Conservation (phyloP, 2,329 filamentous ascomycete species). For the Paraphoma chrysanthemicola region DNA sequence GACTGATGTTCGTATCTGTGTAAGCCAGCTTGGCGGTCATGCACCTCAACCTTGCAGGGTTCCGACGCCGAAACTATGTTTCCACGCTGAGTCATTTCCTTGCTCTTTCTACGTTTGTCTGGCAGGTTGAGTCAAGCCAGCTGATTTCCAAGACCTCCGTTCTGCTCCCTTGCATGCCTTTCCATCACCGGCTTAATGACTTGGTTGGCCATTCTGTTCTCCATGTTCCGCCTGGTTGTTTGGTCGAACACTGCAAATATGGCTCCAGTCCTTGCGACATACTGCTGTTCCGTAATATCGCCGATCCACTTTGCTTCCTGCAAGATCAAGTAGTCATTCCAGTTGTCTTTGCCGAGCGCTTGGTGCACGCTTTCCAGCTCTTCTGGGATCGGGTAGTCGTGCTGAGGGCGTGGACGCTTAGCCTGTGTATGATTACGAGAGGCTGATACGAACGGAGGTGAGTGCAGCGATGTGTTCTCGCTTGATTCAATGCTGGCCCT, state of each 20-base stretch:
- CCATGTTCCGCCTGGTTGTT: conserved; percentile 7
- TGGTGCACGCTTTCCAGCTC: conserved; percentile 12
- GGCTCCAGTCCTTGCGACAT: background rate
- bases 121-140: background rate
- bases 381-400: conserved; percentile 10
- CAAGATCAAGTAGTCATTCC: conserved; percentile 19
- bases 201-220: conserved; percentile 5
- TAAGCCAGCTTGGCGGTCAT: no score
- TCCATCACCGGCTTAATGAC: conserved; percentile 10
- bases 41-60: background rate
- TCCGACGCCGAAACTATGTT: background rate
- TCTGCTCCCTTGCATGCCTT: background rate
- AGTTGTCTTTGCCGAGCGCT: conserved; percentile 21
- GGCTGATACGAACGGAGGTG: background rate
- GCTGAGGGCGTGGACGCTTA: background rate
- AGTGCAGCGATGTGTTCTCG: background rate
- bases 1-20: no score
- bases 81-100: background rate
- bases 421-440: background rate
- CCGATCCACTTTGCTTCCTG: conserved; percentile 11
- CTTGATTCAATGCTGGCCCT: background rate
- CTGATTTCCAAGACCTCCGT: background rate
- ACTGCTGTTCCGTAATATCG: conserved; percentile 9
- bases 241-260: conserved; percentile 12
- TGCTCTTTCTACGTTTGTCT: background rate